Base-by-base conservation (phyloP, 345 rosid species). In the Populus euphratica region DNA sequence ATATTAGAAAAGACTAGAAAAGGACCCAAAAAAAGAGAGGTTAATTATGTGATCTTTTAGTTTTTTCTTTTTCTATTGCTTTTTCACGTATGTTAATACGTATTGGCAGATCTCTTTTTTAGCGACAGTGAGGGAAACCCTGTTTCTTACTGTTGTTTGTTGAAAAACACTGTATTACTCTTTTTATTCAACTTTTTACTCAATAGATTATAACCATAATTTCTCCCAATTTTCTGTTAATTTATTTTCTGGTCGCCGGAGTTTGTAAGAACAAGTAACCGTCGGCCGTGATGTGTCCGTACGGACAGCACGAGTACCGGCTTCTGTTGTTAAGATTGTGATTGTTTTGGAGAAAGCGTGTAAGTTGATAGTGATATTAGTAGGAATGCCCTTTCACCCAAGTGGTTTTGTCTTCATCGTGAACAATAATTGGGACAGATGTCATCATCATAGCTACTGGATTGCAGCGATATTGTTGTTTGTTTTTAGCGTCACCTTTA, bases 51-150 rank as follows among this genome's bases (percentile, higher is more conserved):
- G 73, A 76, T 70, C 52, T 54, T 43, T 25, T 64, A 78, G 73
- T 70, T 72, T 31, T 73, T 64, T 78, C 63, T 17, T 72, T 39
- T 38, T 27, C 36, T 33, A 31, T 69, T 62, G 23, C 36, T 33
- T 39, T 69, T 62, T 59, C 64, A 59, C 59, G 59, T 62, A 71
- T 82, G 86, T 84, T 77, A 78, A 81, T n/a, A 67, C 62, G 70
- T 74, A 79, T 39, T 68, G 35, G 76, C 72, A 47, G 83, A 75
- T 75, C 83, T 29, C 65, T 65, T 84, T 86, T 86, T 86, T 77
- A 41, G 83, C 85, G 31, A 41, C 85, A 67, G 77, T 21, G 82
- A n/a, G 63, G n/a, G 63, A n/a, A 56, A 56, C n/a, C 31, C 67
- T 33, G 27, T 50, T 50, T 79, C 71, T 35, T 84, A 77, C 81